Percentiles rank a stretch among this genome's conserved stretches.
These are phyloP conservation scores for Hansfordia pulvinata DNA, from an alignment of 2,329 filamentous ascomycete genomes.

Conservation along the genomic window DNA sequence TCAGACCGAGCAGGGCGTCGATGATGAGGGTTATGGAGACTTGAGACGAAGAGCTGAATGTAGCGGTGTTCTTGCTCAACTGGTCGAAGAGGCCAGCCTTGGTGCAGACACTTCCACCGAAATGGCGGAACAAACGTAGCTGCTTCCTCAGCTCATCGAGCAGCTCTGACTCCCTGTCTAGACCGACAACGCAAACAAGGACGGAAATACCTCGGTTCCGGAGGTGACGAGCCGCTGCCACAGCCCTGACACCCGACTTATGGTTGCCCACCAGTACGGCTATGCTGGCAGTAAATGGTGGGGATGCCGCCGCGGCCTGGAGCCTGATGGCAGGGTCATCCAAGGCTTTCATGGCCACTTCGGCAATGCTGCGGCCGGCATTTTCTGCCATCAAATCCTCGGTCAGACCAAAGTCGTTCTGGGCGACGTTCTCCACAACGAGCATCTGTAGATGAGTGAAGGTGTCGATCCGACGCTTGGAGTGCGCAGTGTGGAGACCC, in stretches of 20 bases:
- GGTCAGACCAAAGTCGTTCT: slow-evolving; percentile 72
- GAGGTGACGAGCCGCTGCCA: slow-evolving; percentile 77
- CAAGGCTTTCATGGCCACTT: slow-evolving; percentile 62
- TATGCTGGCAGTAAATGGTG: slow-evolving; percentile 24
- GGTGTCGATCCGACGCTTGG: slow-evolving; percentile 44
- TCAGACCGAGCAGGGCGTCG: slow-evolving; percentile 77
- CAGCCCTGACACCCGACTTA: slow-evolving; percentile 69
- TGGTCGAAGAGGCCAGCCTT: slow-evolving; percentile 50
- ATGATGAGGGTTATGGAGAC: slow-evolving; percentile 28
- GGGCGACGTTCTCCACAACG: slow-evolving; percentile 81
- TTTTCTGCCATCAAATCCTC: slow-evolving; percentile 90
- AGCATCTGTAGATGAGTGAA: slow-evolving; percentile 74
- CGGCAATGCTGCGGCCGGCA: slow-evolving; percentile 75
- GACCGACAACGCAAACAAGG: slow-evolving; percentile 70
- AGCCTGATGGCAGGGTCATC: slow-evolving; percentile 46
- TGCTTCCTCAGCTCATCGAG: slow-evolving; percentile 72
- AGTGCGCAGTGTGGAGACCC: slow-evolving; percentile 41
- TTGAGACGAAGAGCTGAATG: slow-evolving; percentile 12
- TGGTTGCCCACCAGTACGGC: slow-evolving; percentile 94
- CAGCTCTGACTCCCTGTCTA: slow-evolving; percentile 70
- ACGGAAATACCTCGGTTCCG: slow-evolving; percentile 72
- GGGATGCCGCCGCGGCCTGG: slow-evolving; percentile 22
- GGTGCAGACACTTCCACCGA: slow-evolving; percentile 59
- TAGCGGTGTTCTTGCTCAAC: slow-evolving; percentile 30
- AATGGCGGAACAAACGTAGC: slow-evolving; percentile 68